These are phyloP conservation scores for Lactarius sanguifluus DNA, from an alignment of 768 basidiomycete species.

Conservation along the genomic window DNA sequence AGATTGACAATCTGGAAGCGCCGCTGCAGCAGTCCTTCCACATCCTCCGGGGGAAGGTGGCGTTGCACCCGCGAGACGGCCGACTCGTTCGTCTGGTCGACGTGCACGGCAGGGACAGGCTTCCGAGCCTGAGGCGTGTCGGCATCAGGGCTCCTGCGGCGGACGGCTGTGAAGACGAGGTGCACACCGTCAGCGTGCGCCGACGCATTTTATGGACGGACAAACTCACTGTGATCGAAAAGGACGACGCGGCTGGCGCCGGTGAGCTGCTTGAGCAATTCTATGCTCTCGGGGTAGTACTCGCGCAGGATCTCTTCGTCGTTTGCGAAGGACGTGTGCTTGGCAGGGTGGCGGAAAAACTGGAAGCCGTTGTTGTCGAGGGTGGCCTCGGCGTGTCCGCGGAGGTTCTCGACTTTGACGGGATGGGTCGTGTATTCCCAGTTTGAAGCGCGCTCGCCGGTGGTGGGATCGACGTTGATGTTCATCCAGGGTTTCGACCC, in stretches of 20 bases:
- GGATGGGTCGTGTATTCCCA: constrained; percentile 35
- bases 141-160: constrained; percentile 41
- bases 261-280: constrained; percentile 56
- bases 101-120: constrained; percentile 45
- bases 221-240: constrained; percentile 62
- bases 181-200: not conserved
- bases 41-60: constrained; percentile 45
- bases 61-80: constrained; percentile 44
- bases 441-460: constrained; percentile 41
- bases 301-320: constrained; percentile 52
- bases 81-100: constrained; percentile 46
- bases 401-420: constrained; percentile 51
- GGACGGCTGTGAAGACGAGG: constrained; percentile 39
- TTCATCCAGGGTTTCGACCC: constrained; percentile 34
- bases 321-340: constrained; percentile 48
- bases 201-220: not conserved
- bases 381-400: constrained; percentile 46
- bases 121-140: constrained; percentile 44
- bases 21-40: constrained; percentile 38
- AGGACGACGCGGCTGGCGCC: constrained; percentile 61
- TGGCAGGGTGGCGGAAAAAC: constrained; percentile 41
- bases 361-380: constrained; percentile 57
- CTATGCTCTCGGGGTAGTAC: constrained; percentile 62
- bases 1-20: constrained; percentile 57
- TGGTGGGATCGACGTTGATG: constrained; percentile 32